These are phyloP conservation scores for Sarocladiaceae sp. DNA, from an alignment of 2,329 filamentous ascomycete species.

Conservation along the genomic window DNA sequence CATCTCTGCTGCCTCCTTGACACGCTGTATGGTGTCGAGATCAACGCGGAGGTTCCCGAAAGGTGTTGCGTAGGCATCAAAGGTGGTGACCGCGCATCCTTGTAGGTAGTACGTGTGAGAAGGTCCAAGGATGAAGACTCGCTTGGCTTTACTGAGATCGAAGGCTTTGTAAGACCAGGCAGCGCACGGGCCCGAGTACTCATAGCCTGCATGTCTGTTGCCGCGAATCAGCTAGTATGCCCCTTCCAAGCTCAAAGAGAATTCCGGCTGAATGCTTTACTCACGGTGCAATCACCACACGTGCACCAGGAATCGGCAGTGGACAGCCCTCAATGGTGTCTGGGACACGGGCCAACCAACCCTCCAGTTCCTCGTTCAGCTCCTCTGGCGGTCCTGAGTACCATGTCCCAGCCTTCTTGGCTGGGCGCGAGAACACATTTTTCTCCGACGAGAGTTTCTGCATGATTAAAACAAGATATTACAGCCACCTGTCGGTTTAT, in stretches of 20 bases:
- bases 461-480: too few species aligned
- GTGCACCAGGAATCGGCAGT: conserved; percentile 67
- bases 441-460: too few species aligned
- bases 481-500: too few species aligned
- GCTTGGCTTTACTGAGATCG: conserved; percentile 74
- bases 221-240: neutral
- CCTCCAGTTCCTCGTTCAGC: conserved; percentile 66
- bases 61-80: conserved; percentile 65
- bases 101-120: conserved; percentile 81
- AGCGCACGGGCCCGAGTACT: conserved; percentile 84
- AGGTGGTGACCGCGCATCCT: conserved; percentile 69
- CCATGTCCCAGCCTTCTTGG: conserved; percentile 85
- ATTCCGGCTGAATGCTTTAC: conserved; percentile 25
- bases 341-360: conserved; percentile 68
- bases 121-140: conserved; percentile 86
- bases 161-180: conserved; percentile 91
- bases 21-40: conserved; percentile 40
- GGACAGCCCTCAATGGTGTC: conserved; percentile 48
- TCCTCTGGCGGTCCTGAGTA: conserved; percentile 57
- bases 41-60: conserved; percentile 67
- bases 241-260: neutral
- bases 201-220: conserved; percentile 82
- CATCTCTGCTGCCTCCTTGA: conserved; percentile 33
- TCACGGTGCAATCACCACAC: conserved; percentile 90
- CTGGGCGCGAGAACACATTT: too few species aligned